Conservation (phyloP, 208 protist species). For the Acanthamoeba sp. region DNA sequence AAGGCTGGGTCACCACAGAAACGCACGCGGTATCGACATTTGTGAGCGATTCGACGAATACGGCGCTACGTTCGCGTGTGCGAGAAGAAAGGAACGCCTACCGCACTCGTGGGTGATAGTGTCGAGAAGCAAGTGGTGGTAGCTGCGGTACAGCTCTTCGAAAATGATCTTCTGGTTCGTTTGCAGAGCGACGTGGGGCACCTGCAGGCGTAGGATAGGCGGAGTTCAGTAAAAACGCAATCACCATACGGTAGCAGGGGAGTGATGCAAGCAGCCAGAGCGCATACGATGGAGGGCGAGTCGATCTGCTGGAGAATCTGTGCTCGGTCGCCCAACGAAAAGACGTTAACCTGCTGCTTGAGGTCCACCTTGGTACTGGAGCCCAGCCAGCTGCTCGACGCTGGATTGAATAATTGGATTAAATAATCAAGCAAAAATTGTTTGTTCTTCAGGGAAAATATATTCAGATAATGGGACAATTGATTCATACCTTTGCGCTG, state of each 20-base stretch:
- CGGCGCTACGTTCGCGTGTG: too few relatives aligned
- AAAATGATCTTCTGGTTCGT: conserved; percentile 14
- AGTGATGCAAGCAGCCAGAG: not conserved
- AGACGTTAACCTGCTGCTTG: conserved; percentile 34
- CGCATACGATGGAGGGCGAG: not conserved
- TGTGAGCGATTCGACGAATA: too few relatives aligned
- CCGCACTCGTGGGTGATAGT: conserved; percentile 23
- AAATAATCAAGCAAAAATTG: too few relatives aligned
- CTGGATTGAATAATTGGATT: too few relatives aligned
- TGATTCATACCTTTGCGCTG: not conserved
- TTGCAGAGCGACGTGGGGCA: conserved; percentile 29
- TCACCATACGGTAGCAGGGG: not conserved
- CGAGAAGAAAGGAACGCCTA: not conserved
- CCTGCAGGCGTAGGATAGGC: not conserved
- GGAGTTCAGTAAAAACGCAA: not conserved
- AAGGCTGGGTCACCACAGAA: not conserved
- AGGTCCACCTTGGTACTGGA: conserved; percentile 3
- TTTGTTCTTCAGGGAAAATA: too few relatives aligned
- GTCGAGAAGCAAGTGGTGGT: conserved; percentile 10
- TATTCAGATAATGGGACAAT: not conserved
- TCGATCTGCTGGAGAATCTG: conserved; percentile 8
- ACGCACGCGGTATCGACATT: too few relatives aligned
- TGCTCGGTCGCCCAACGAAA: conserved; percentile 4
- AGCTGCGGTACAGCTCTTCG: conserved; percentile 34
- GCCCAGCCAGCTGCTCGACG: not conserved